Conservation (phyloP, 176 grass and related monocot species). For the Cenchrus americanus region DNA sequence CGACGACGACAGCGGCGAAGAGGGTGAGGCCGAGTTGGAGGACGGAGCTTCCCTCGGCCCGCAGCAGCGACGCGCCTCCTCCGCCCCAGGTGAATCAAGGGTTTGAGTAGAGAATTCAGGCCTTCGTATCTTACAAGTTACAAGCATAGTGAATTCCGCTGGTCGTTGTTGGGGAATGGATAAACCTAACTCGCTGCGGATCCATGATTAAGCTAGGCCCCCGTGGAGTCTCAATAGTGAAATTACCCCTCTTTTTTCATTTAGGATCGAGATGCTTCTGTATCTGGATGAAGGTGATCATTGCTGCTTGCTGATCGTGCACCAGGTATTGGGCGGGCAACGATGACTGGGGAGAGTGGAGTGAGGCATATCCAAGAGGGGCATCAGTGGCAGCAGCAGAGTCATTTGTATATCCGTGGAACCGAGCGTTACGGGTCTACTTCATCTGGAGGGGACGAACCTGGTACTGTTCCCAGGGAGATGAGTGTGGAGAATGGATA, state of each 20-base stretch:
- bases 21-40: too few species aligned
- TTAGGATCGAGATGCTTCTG: background rate
- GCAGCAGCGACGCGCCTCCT: slow-evolving; percentile 22
- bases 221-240: background rate
- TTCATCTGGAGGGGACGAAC: slow-evolving; percentile 36
- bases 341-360: slow-evolving; percentile 32
- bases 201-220: background rate
- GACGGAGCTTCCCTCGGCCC: too few species aligned
- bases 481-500: slow-evolving; percentile 58
- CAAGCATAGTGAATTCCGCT: background rate
- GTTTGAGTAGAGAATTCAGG: slow-evolving; percentile 6
- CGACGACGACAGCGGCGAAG: too few species aligned
- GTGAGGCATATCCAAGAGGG: slow-evolving; percentile 27
- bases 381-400: slow-evolving; percentile 38
- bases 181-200: background rate
- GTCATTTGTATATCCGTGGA: slow-evolving; percentile 13
- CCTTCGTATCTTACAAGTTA: background rate
- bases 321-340: slow-evolving; percentile 18
- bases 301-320: slow-evolving; percentile 15
- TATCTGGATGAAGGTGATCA: slow-evolving; percentile 36
- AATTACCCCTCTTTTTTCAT: background rate
- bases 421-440: slow-evolving; percentile 12
- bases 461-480: slow-evolving; percentile 38
- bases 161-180: background rate
- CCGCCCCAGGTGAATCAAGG: slow-evolving; percentile 43